phyloP scores from a whole-genome alignment of 2,329 filamentous ascomycete genomes.

The Aspergillus terreus region DNA sequence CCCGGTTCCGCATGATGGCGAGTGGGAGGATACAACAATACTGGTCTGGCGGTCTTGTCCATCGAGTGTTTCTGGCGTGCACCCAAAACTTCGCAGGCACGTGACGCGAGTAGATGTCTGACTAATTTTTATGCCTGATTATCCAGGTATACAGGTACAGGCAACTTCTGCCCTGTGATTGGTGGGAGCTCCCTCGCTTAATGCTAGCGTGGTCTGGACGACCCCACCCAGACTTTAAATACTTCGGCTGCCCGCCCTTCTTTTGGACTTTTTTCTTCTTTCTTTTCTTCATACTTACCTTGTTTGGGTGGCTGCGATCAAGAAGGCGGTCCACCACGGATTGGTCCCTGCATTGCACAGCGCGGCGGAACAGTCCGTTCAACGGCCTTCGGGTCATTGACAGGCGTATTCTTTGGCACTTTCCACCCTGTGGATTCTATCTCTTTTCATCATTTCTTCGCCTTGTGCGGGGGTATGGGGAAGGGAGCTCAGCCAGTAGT shows the following conservation, averaged over 20 bases:
- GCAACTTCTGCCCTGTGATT: not conserved
- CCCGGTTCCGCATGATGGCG: conserved; percentile 44
- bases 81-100: conserved; percentile 30
- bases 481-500: conserved; percentile 19
- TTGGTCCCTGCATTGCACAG: conserved; percentile 57
- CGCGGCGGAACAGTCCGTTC: conserved; percentile 49
- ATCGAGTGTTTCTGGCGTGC: conserved; percentile 1
- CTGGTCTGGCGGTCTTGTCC: not conserved
- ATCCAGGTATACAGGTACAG: conserved; percentile 6
- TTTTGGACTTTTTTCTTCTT: conserved; percentile 31
- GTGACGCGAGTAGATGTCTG: not conserved
- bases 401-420: conserved; percentile 50
- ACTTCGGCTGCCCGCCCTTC: conserved; percentile 14
- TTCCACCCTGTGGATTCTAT: conserved; percentile 22
- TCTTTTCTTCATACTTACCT: conserved; percentile 52
- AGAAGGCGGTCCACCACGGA: conserved; percentile 43
- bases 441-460: conserved; percentile 42
- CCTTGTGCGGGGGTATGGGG: conserved; percentile 34
- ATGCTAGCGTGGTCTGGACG: conserved; percentile 17
- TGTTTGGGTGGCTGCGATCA: conserved; percentile 48
- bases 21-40: conserved; percentile 8
- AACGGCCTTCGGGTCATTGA: conserved; percentile 49
- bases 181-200: conserved; percentile 24
- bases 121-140: conserved; percentile 5
- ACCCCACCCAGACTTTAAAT: conserved; percentile 24